Evolutionary conservation across 371 early-diverging fungal genomes (phyloP).

Genomic region (Zopfochytrium polystomum): DNA sequence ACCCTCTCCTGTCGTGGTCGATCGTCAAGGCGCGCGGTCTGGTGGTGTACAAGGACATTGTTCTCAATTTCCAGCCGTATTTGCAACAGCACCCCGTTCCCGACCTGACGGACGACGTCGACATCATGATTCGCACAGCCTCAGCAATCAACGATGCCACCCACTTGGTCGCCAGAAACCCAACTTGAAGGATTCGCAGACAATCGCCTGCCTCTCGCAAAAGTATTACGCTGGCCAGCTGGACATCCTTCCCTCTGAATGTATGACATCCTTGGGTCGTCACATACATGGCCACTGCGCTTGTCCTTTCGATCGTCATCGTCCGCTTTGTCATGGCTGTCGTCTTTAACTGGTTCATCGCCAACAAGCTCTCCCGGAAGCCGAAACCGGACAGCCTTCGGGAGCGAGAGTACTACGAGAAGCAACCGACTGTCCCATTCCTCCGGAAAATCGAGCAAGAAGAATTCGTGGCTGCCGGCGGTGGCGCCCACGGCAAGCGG

Average conservation of each 20-base stretch:
- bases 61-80: conserved; percentile 19
- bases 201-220: conserved; percentile 10
- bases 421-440: conserved; percentile 1
- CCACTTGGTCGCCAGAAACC: conserved; percentile 2
- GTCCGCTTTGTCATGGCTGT: conserved; percentile 53
- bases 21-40: conserved; percentile 14
- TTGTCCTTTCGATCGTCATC: conserved; percentile 45
- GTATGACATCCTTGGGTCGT: conserved; percentile 40
- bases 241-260: conserved; percentile 6
- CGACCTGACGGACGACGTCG: conserved; percentile 6
- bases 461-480: neutral
- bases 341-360: conserved; percentile 49
- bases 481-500: neutral
- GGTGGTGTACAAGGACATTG: conserved; percentile 8
- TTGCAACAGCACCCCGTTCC: conserved; percentile 10
- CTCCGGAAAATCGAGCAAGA: neutral
- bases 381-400: conserved; percentile 4
- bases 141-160: conserved; percentile 14
- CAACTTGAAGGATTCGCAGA: neutral
- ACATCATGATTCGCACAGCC: conserved; percentile 18
- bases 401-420: conserved; percentile 10
- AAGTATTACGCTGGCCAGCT: conserved; percentile 10
- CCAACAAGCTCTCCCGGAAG: conserved; percentile 20
- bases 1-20: conserved; percentile 10
- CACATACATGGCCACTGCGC: conserved; percentile 30